phyloP scores from a whole-genome alignment of 495 filamentous ascomycete species.

The Penicillium silybi region DNA sequence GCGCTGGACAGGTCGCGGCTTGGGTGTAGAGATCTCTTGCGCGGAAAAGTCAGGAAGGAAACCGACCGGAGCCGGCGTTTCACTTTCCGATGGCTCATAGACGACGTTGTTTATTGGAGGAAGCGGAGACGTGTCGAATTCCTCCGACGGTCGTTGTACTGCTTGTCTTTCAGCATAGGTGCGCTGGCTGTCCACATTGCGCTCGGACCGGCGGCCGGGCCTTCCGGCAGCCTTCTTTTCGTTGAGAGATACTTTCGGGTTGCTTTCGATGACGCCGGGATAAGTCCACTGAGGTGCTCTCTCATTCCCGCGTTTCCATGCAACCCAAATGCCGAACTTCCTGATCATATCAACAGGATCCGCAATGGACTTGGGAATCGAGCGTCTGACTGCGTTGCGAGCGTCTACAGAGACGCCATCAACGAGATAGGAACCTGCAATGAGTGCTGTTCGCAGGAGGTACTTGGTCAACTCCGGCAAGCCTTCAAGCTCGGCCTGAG shows the following conservation, averaged over 20 bases:
- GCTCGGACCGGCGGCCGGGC: slow-evolving; percentile 45
- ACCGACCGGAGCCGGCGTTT: slow-evolving; percentile 16
- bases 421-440: slow-evolving; percentile 57
- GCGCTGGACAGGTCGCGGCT: slow-evolving; percentile 31
- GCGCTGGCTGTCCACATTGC: slow-evolving; percentile 40
- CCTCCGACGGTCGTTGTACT: slow-evolving; percentile 37
- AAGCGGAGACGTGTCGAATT: slow-evolving; percentile 13
- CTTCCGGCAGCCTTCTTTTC: slow-evolving; percentile 44
- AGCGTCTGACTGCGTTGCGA: slow-evolving; percentile 56
- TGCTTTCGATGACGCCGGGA: slow-evolving; percentile 44
- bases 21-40: slow-evolving; percentile 30
- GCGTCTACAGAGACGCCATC: slow-evolving; percentile 55
- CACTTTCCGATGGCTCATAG: slow-evolving; percentile 18
- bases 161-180: slow-evolving; percentile 45
- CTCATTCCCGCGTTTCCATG: slow-evolving; percentile 73
- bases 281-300: slow-evolving; percentile 63
- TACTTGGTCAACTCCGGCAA: slow-evolving; percentile 59
- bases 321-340: slow-evolving; percentile 65
- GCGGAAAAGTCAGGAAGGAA: slow-evolving; percentile 10
- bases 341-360: slow-evolving; percentile 60
- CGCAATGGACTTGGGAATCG: slow-evolving; percentile 60
- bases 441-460: slow-evolving; percentile 65
- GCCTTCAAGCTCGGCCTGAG: slow-evolving; percentile 66
- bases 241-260: slow-evolving; percentile 37
- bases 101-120: slow-evolving; percentile 9